phyloP scores from a whole-genome alignment of 768 basidiomycete species.

The Agaricus bisporus region DNA sequence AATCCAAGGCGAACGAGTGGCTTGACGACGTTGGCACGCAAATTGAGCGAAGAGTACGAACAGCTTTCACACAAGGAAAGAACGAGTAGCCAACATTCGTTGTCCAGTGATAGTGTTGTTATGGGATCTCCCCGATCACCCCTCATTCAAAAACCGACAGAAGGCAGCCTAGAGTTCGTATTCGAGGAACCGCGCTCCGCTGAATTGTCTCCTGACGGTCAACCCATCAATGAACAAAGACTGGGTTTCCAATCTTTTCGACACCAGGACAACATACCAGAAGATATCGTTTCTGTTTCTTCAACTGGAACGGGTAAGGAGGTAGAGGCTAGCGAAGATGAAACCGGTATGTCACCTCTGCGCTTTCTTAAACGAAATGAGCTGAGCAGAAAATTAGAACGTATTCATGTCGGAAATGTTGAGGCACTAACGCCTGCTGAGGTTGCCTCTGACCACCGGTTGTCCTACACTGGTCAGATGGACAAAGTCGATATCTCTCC shows the following conservation, averaged over 20 bases:
- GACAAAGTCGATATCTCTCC: conserved; percentile 3
- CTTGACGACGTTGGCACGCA: conserved; percentile 43
- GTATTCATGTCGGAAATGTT: conserved; percentile 44
- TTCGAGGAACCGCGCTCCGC: conserved; percentile 28
- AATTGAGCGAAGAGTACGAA: conserved; percentile 45
- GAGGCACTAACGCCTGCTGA: conserved; percentile 48
- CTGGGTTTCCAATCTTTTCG: conserved; percentile 23
- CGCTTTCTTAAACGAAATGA: not conserved
- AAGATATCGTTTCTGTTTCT: conserved; percentile 40
- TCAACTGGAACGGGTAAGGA: conserved; percentile 30
- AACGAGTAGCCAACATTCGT: conserved; percentile 24
- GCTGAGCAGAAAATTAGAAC: conserved; percentile 24
- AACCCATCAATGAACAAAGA: conserved; percentile 23
- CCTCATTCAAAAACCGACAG: conserved; percentile 20
- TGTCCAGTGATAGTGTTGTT: conserved; percentile 11
- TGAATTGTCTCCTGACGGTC: conserved; percentile 16
- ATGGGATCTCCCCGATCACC: conserved; percentile 12
- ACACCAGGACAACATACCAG: conserved; percentile 30
- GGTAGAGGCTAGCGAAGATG: conserved; percentile 33
- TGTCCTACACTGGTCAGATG: conserved; percentile 33
- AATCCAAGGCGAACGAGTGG: conserved; percentile 36
- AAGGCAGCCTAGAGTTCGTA: conserved; percentile 30
- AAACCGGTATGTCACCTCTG: conserved; percentile 26
- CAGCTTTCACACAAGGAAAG: conserved; percentile 28
- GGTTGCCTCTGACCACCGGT: conserved; percentile 31